Evolutionary conservation across 768 basidiomycete genomes (phyloP), one percentile per base, ranked within the genome.

Genomic region (Lactifluus piperatus): DNA sequence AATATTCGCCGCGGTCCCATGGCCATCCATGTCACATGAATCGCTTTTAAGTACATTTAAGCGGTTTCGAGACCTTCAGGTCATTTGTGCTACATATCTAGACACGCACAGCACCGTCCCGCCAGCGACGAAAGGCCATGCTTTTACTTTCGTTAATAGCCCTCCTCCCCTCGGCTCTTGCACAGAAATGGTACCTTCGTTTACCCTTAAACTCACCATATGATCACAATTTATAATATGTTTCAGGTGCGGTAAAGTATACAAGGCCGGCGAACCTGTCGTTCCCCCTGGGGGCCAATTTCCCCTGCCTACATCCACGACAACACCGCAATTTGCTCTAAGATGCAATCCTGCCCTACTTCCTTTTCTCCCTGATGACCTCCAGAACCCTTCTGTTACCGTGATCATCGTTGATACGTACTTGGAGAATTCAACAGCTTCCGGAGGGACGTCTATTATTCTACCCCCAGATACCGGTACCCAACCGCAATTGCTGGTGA

Each of bases 231-330:
- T 43, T 5, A 45, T 24, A 18, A 26, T 6, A 30, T 5, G 20
- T 41, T 10, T 34, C 36, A 62, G 81, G 79, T 81, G 79, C 47
- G 78, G 77, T 43, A 80, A 81, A 67, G 74, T 79, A 62, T 81
- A 69, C 64, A 75, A 75, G 71, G 36, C 70, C 7, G 70, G 71
- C 24, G 68, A 76, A 54, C 71, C 75, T 1, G 68, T 76, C 6
- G 72, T 76, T 18, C 73, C 73, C 0, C 78, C 80, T 0, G 78
- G 76, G 0, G 78, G 79, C 2, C 71, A 75, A 52, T 81, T 81
- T 57, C 69, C 70, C 7, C 54, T 72, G 1, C 76, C 76, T 1
- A 62, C 65, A 0, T 54, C 62, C 3, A 77, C 76, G 4, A 20
- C 65, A 3, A 61, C 63, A 7, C 75, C 79, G 9, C 70, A 79